Evolutionary conservation across 768 basidiomycete genomes (phyloP).

Genomic region (Auriscalpium microsporum): DNA sequence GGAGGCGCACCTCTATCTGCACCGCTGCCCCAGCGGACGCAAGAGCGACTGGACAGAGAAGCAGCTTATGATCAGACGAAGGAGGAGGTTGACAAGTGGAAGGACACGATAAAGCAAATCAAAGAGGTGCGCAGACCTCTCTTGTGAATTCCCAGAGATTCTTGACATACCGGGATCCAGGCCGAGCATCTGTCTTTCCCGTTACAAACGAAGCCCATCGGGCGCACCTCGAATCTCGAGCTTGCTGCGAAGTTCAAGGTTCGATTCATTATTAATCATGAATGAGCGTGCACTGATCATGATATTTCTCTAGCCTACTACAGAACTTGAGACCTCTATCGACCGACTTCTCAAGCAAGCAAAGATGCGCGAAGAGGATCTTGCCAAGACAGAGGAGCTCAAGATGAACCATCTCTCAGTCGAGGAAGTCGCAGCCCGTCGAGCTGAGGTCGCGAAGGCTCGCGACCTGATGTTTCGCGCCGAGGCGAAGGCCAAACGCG

Average conservation of each 20-base stretch:
- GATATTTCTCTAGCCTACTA: conserved; percentile 52
- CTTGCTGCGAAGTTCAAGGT: conserved; percentile 83
- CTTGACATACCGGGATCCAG: conserved; percentile 26
- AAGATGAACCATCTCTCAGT: conserved; percentile 73
- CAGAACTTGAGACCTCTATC: conserved; percentile 76
- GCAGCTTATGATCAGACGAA: conserved; percentile 94
- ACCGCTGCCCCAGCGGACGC: conserved; percentile 77
- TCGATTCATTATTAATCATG: conserved; percentile 4
- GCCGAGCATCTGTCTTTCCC: conserved; percentile 86
- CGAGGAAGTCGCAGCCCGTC: conserved; percentile 79
- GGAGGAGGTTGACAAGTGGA: conserved; percentile 90
- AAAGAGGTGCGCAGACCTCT: conserved; percentile 50
- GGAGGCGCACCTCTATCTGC: conserved; percentile 55
- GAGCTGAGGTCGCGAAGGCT: conserved; percentile 76
- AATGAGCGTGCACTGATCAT: background rate
- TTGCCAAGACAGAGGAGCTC: conserved; percentile 74
- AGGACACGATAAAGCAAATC: conserved; percentile 83
- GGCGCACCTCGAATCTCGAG: conserved; percentile 61
- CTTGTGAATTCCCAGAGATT: background rate
- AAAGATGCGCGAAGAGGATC: conserved; percentile 73
- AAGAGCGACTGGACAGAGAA: conserved; percentile 85
- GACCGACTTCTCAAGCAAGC: conserved; percentile 74
- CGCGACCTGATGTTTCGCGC: conserved; percentile 92
- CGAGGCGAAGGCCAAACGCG: conserved; percentile 80
- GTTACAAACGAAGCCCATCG: conserved; percentile 52